phyloP scores from a whole-genome alignment of 495 filamentous ascomycete species.

The Monascus purpureus region DNA sequence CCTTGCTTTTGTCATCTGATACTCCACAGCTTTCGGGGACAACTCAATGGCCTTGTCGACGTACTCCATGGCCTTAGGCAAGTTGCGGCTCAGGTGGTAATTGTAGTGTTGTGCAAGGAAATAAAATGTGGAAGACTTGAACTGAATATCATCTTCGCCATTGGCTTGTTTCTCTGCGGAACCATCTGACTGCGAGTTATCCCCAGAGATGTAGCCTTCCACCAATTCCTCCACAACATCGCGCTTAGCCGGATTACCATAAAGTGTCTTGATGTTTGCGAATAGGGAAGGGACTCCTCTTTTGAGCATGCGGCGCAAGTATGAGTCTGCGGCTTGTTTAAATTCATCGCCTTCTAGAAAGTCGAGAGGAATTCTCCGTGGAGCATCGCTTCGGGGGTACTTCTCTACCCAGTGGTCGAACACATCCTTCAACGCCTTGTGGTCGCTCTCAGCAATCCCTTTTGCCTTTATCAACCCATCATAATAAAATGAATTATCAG shows the following conservation, averaged over 20 bases:
- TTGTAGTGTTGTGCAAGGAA: slow-evolving; percentile 97
- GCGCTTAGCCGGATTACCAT: slow-evolving; percentile 61
- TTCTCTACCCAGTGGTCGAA: slow-evolving; percentile 75
- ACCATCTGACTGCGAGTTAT: slow-evolving; percentile 28
- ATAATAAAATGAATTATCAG: slow-evolving; percentile 80
- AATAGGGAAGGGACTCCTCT: slow-evolving; percentile 97
- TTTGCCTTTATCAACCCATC: slow-evolving; percentile 55
- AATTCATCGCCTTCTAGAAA: slow-evolving; percentile 82
- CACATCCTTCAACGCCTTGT: slow-evolving; percentile 48
- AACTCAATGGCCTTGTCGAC: slow-evolving; percentile 70
- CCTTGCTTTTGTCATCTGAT: slow-evolving; percentile 87
- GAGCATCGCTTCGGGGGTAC: slow-evolving; percentile 69
- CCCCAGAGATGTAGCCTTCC: slow-evolving; percentile 54
- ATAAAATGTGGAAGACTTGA: slow-evolving; percentile 65
- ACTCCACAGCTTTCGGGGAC: slow-evolving; percentile 70
- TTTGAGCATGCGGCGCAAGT: slow-evolving; percentile 74
- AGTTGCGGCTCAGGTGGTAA: slow-evolving; percentile 73
- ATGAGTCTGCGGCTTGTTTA: slow-evolving; percentile 59
- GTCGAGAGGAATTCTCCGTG: slow-evolving; percentile 74
- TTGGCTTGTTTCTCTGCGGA: slow-evolving; percentile 31
- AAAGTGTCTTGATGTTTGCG: slow-evolving; percentile 87
- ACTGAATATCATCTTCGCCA: slow-evolving; percentile 40
- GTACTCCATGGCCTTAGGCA: slow-evolving; percentile 64
- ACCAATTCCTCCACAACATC: slow-evolving; percentile 61
- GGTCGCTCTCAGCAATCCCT: slow-evolving; percentile 46